Conservation (phyloP, 2,329 filamentous ascomycete species). For the Neurospora crassa region DNA sequence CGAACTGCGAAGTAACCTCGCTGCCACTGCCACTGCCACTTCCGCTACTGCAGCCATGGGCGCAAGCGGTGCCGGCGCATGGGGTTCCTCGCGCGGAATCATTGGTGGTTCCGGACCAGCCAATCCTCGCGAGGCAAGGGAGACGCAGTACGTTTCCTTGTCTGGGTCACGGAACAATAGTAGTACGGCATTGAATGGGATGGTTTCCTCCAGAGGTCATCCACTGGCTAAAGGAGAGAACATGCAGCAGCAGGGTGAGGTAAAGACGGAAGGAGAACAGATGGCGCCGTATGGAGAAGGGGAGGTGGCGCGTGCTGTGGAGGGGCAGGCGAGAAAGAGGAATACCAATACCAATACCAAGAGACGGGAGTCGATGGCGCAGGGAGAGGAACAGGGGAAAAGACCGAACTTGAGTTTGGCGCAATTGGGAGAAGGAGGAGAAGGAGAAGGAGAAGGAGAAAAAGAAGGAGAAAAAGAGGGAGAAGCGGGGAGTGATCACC, state of each 20-base stretch:
- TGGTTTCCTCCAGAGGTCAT: not conserved
- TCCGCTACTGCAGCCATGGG: not conserved
- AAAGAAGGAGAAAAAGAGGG: not conserved
- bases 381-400: not conserved
- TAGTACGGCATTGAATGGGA: not conserved
- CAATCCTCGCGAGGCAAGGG: constrained; percentile 1
- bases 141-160: constrained; percentile 1
- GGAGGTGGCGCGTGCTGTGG: constrained; percentile 3
- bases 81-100: constrained; percentile 2
- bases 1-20: not conserved
- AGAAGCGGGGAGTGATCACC: not conserved
- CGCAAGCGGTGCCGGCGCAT: not conserved
- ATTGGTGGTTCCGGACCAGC: not conserved
- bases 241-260: constrained; percentile 10
- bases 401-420: not conserved
- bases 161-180: not conserved
- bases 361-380: not conserved
- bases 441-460: not conserved
- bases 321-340: not conserved
- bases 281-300: constrained; percentile 10
- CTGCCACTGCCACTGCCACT: not conserved
- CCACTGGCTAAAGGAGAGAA: constrained; percentile 3
- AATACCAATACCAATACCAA: not conserved
- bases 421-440: not conserved
- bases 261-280: constrained; percentile 2